phyloP scores from a whole-genome alignment of 2,329 filamentous ascomycete species.

The Aspergillus uvarum region DNA sequence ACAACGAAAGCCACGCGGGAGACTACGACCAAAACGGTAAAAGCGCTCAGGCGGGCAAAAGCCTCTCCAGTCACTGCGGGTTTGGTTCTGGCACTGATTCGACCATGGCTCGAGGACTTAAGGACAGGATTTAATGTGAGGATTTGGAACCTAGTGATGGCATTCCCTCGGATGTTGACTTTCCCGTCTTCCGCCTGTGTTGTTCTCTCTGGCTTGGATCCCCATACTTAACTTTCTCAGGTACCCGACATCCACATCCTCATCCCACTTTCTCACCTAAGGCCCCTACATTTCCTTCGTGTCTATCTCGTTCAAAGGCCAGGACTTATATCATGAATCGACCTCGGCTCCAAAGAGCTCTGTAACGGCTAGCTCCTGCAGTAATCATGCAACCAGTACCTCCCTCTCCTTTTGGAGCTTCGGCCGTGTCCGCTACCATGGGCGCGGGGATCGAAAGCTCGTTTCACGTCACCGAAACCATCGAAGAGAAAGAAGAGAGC shows the following conservation, averaged over 20 bases:
- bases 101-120: neutral
- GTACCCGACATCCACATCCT: neutral
- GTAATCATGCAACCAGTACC: conserved; percentile 18
- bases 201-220: neutral
- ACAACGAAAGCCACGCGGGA: neutral
- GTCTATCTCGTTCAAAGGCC: neutral
- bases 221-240: neutral
- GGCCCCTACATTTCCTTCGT: too few relatives aligned
- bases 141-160: neutral
- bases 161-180: neutral
- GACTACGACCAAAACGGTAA: neutral
- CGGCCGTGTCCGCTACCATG: conserved; percentile 10
- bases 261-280: neutral
- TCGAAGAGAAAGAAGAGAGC: conserved; percentile 22
- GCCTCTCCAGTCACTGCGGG: too few relatives aligned
- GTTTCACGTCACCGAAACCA: neutral
- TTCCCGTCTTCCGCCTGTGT: neutral
- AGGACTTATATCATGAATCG: neutral
- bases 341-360: neutral
- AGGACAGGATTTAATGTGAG: too few relatives aligned
- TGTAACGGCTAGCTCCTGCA: neutral
- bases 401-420: conserved; percentile 21
- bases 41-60: neutral
- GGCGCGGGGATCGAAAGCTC: conserved; percentile 10
- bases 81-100: neutral